These are phyloP conservation scores for Candida tetrigidarum DNA, from an alignment of 1,139 yeast genomes.

Conservation along the genomic window DNA sequence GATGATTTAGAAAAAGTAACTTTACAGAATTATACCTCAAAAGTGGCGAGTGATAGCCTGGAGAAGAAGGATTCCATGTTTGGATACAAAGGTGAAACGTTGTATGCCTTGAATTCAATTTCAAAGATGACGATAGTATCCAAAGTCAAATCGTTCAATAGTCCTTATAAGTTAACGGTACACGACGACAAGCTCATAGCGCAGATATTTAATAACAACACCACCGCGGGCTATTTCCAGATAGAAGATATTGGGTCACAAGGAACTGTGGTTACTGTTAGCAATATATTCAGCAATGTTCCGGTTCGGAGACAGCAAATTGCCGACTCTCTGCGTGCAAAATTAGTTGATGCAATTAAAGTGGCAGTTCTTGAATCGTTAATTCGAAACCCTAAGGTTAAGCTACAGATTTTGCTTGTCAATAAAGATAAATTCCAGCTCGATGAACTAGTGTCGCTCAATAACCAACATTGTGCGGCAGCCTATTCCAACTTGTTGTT, in stretches of 20 bases:
- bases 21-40: conserved; percentile 75
- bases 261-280: conserved; percentile 58
- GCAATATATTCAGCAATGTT: conserved; percentile 52
- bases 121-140: conserved; percentile 42
- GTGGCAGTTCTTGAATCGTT: conserved; percentile 35
- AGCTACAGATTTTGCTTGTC: conserved; percentile 22
- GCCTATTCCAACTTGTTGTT: conserved; percentile 9
- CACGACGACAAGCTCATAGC: conserved; percentile 2
- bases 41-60: conserved; percentile 45
- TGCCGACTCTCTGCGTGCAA: conserved; percentile 23
- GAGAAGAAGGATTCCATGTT: conserved; percentile 65
- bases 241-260: conserved; percentile 14
- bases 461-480: neutral
- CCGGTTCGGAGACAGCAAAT: conserved; percentile 59
- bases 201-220: conserved; percentile 4
- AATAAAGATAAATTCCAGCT: conserved; percentile 14
- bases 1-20: conserved; percentile 65
- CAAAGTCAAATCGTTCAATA: conserved; percentile 20
- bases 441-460: conserved; percentile 9
- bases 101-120: conserved; percentile 57
- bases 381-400: conserved; percentile 28
- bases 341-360: conserved; percentile 36
- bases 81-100: conserved; percentile 86
- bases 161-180: conserved; percentile 10
- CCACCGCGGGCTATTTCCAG: conserved; percentile 9